These are phyloP conservation scores for Cladosporium sp. DNA, from an alignment of 2,329 filamentous ascomycete species.

Conservation along the genomic window DNA sequence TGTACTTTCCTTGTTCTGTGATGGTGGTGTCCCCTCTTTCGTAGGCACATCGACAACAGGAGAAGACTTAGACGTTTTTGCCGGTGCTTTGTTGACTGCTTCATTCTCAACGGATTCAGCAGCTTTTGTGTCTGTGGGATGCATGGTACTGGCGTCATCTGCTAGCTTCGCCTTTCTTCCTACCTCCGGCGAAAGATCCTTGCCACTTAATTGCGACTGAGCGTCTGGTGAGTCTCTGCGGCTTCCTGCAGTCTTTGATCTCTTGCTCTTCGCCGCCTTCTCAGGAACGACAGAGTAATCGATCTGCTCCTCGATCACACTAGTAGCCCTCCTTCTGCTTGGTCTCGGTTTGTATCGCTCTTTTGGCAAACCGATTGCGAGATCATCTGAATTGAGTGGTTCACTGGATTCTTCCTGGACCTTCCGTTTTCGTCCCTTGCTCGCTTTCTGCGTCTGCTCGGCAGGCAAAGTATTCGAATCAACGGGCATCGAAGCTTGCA, in stretches of 20 bases:
- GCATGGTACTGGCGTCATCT: too few relatives aligned
- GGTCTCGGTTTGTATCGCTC: conserved; percentile 38
- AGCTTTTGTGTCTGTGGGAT: neutral
- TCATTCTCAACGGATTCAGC: neutral
- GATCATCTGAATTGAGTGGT: conserved; percentile 27
- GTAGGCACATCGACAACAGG: neutral
- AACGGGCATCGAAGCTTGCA: neutral
- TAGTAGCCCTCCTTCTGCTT: conserved; percentile 31
- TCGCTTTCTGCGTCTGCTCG: neutral
- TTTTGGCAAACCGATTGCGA: conserved; percentile 33
- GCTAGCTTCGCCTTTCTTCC: neutral
- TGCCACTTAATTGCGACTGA: neutral
- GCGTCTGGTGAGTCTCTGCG: neutral
- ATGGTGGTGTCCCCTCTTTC: neutral
- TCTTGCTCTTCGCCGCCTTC: conserved; percentile 38
- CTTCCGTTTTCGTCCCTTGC: conserved; percentile 21
- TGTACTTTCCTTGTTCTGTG: neutral
- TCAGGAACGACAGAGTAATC: conserved; percentile 35
- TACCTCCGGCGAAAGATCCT: neutral
- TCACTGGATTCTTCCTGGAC: conserved; percentile 18
- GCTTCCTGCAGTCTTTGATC: conserved; percentile 30
- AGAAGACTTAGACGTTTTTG: neutral
- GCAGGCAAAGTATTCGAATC: neutral
- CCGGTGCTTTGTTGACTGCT: neutral
- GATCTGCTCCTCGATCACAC: conserved; percentile 22